Evolutionary conservation across 2,329 filamentous ascomycete genomes (phyloP).

Genomic region (Phaeomoniella chlamydospora): DNA sequence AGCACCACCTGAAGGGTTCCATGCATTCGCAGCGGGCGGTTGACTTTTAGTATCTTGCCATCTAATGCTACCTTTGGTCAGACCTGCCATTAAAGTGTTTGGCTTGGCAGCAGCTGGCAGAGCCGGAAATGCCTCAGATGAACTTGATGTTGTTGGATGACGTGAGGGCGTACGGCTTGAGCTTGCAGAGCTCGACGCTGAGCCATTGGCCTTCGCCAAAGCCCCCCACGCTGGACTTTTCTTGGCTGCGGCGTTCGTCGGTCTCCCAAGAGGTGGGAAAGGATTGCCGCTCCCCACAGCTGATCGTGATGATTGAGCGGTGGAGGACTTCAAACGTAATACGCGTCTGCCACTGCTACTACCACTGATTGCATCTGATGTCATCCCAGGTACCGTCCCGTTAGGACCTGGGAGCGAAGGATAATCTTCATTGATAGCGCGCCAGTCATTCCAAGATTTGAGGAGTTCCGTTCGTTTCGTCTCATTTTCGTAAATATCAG

Average conservation of each 20-base stretch:
- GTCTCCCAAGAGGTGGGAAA: slow-evolving; percentile 26
- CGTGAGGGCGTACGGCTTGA: slow-evolving; percentile 13
- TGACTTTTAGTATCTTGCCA: slow-evolving; percentile 24
- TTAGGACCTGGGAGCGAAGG: slow-evolving; percentile 67
- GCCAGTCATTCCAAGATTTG: slow-evolving; percentile 88
- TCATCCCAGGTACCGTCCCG: slow-evolving; percentile 46
- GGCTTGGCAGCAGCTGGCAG: slow-evolving; percentile 65
- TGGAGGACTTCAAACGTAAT: slow-evolving; percentile 54
- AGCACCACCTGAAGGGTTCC: slow-evolving; percentile 14
- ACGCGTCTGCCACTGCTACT: slow-evolving; percentile 41
- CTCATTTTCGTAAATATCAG: slow-evolving; percentile 81
- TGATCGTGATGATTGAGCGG: slow-evolving; percentile 51
- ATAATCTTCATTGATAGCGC: slow-evolving; percentile 90
- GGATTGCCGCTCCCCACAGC: slow-evolving; percentile 38
- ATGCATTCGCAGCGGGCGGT: slow-evolving; percentile 18
- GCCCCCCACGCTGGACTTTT: slow-evolving; percentile 17
- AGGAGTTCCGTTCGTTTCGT: slow-evolving; percentile 58
- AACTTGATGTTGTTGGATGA: slow-evolving; percentile 10
- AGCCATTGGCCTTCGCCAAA: slow-evolving; percentile 22
- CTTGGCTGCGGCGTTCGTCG: slow-evolving; percentile 10
- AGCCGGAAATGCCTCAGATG: slow-evolving; percentile 60
- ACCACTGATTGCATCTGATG: slow-evolving; percentile 31
- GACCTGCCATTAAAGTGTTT: slow-evolving; percentile 35
- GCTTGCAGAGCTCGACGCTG: slow-evolving; percentile 11
- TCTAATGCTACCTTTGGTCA: slow-evolving; percentile 30